A percentile compares a stretch with the other conserved stretches of the same genome.
Conservation (phyloP, 345 rosid genomes). For the Bruguiera gymnorhiza region DNA sequence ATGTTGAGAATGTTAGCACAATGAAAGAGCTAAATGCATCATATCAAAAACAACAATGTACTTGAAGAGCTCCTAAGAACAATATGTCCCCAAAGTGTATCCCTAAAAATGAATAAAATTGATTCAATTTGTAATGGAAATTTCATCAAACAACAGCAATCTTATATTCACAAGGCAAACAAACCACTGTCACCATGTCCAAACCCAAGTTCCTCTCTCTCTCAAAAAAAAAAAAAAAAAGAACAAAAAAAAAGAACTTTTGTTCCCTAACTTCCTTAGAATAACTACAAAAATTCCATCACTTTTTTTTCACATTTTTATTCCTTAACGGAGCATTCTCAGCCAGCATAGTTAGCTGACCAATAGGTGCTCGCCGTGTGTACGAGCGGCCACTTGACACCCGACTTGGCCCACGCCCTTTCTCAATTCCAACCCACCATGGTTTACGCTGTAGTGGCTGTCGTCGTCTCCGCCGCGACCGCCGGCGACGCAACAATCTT, state of each 20-base stretch:
- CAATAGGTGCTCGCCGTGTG: conserved; percentile 37
- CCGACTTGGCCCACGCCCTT: conserved; percentile 24
- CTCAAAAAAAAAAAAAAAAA: neutral
- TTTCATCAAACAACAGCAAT: neutral
- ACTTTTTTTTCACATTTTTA: neutral
- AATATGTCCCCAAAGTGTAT: no score
- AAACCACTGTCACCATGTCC: neutral
- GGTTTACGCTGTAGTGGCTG: neutral
- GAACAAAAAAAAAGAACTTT: neutral
- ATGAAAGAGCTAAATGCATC: no score
- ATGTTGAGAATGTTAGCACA: no score
- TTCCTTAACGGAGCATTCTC: neutral
- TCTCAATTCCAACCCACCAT: conserved; percentile 27
- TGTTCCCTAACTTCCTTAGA: neutral
- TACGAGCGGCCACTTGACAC: conserved; percentile 32
- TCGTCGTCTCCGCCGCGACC: neutral
- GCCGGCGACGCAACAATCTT: conserved; percentile 28
- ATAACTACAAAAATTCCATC: neutral
- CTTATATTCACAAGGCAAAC: conserved; percentile 19
- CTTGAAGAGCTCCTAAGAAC: no score
- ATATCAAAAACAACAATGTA: no score
- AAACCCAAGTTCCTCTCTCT: neutral
- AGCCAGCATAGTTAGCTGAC: conserved; percentile 21
- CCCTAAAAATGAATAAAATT: neutral
- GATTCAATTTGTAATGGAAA: neutral